These are phyloP conservation scores for Spathaspora girioi DNA, from an alignment of 805 yeast genomes.

Conservation along the genomic window DNA sequence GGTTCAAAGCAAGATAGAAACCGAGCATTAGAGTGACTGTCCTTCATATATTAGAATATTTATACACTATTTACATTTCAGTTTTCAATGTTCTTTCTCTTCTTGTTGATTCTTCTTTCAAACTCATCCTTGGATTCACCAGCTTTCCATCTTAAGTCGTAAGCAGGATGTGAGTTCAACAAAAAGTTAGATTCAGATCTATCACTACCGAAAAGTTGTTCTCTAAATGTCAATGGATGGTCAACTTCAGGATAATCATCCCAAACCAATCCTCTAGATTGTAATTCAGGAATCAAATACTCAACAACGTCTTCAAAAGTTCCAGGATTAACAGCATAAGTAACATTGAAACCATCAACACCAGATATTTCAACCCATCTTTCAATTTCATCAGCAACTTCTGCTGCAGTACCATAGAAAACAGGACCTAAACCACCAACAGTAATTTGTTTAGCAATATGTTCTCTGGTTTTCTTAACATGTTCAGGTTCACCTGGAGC, in stretches of 20 bases:
- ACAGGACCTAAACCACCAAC: slow-evolving; percentile 30
- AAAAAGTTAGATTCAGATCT: slow-evolving; percentile 15
- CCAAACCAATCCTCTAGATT: slow-evolving; percentile 30
- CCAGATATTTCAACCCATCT: slow-evolving; percentile 35
- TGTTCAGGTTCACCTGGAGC: slow-evolving; percentile 19
- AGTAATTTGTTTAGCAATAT: slow-evolving; percentile 24
- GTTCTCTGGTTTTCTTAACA: slow-evolving; percentile 18
- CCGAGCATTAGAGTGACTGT: no score
- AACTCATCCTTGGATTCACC: slow-evolving; percentile 23
- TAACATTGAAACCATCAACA: slow-evolving; percentile 42
- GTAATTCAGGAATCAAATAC: slow-evolving; percentile 33
- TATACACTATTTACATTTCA: no score
- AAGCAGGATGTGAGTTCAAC: slow-evolving; percentile 15
- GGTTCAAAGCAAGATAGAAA: no score
- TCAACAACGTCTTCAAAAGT: slow-evolving; percentile 35
- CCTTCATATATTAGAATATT: no score
- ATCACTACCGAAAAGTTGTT: slow-evolving; percentile 27
- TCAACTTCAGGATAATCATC: slow-evolving; percentile 30
- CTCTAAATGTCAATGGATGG: slow-evolving; percentile 31
- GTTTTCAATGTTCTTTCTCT: neutral
- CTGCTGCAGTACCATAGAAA: slow-evolving; percentile 30
- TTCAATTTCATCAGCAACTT: slow-evolving; percentile 39
- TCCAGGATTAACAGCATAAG: slow-evolving; percentile 34
- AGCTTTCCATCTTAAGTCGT: slow-evolving; percentile 22
- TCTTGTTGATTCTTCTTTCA: slow-evolving; percentile 12